phyloP scores from a whole-genome alignment of 768 basidiomycete genomes.

The Mrakia hoshinonis region DNA sequence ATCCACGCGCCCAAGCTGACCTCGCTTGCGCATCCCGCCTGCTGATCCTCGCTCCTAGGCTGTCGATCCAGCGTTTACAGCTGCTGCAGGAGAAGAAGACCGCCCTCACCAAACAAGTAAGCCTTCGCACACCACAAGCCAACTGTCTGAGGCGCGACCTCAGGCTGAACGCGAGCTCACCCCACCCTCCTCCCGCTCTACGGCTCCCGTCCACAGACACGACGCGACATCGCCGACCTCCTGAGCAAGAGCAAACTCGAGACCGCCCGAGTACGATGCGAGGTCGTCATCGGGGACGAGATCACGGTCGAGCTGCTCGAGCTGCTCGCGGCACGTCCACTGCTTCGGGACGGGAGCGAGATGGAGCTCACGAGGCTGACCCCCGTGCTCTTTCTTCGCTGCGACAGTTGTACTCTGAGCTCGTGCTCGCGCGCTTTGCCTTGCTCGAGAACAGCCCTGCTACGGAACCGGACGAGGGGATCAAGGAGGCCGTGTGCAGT shows the following conservation, averaged over 20 bases:
- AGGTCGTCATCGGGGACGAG: constrained; percentile 71
- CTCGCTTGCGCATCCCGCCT: constrained; percentile 42
- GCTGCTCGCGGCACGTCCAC: constrained; percentile 54
- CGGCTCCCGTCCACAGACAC: constrained; percentile 38
- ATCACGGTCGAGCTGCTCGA: constrained; percentile 80
- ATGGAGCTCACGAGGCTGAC: background rate
- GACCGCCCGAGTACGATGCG: constrained; percentile 69
- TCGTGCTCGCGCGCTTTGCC: constrained; percentile 84
- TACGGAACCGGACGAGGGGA: constrained; percentile 72
- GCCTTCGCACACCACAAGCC: background rate
- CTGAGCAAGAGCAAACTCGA: constrained; percentile 72
- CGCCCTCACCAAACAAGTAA: constrained; percentile 58
- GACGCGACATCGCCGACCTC: constrained; percentile 71
- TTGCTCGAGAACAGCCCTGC: constrained; percentile 54
- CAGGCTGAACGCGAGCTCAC: background rate
- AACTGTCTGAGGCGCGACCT: no score
- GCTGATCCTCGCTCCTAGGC: constrained; percentile 72
- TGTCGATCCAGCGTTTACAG: constrained; percentile 46
- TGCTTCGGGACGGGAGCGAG: background rate
- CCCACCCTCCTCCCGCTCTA: background rate
- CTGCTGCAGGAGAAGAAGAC: constrained; percentile 66
- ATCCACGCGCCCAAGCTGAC: background rate
- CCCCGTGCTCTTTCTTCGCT: background rate
- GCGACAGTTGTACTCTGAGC: constrained; percentile 68
- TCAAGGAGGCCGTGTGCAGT: constrained; percentile 74